These are phyloP conservation scores for Phytophthora aleatoria DNA, from an alignment of 352 stramenopile species.

Conservation along the genomic window DNA sequence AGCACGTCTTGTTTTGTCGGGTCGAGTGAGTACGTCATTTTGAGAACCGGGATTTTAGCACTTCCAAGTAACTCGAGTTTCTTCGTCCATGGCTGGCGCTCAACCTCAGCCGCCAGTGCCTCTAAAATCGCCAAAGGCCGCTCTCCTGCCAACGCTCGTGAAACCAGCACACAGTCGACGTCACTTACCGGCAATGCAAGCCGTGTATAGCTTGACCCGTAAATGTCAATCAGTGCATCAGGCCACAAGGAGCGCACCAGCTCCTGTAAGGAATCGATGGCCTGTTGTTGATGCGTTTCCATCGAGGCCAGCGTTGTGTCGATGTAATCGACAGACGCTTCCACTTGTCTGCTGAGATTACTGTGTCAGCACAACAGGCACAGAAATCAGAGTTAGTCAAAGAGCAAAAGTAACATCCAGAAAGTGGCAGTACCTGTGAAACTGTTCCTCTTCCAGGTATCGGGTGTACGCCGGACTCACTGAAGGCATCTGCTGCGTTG, in stretches of 20 bases:
- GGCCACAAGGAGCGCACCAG: constrained; percentile 76
- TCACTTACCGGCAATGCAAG: constrained; percentile 95
- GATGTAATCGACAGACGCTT: constrained; percentile 58
- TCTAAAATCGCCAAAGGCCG: constrained; percentile 90
- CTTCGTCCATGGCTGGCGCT: constrained; percentile 73
- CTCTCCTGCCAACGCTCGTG: constrained; percentile 76
- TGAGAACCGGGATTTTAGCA: constrained; percentile 96
- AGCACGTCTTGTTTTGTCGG: constrained; percentile 54
- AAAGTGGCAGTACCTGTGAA: constrained; percentile 34
- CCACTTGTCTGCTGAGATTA: constrained; percentile 53
- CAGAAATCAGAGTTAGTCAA: neutral
- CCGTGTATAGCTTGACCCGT: constrained; percentile 96
- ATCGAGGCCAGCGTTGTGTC: constrained; percentile 48
- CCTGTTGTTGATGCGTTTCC: constrained; percentile 51
- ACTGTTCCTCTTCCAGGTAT: constrained; percentile 35
- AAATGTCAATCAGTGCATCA: constrained; percentile 93
- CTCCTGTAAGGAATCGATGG: constrained; percentile 51
- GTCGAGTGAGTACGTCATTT: constrained; percentile 75
- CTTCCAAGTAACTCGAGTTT: constrained; percentile 93
- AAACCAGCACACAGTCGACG: constrained; percentile 95
- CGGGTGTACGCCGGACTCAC: constrained; percentile 27
- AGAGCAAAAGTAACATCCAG: neutral
- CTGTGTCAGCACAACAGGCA: constrained; percentile 25
- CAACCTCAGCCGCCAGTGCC: constrained; percentile 84
- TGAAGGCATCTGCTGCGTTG: constrained; percentile 19